Evolutionary conservation across 768 basidiomycete species (phyloP), one percentile per base, ranked within the genome.

Genomic region (Lentinula boryana): DNA sequence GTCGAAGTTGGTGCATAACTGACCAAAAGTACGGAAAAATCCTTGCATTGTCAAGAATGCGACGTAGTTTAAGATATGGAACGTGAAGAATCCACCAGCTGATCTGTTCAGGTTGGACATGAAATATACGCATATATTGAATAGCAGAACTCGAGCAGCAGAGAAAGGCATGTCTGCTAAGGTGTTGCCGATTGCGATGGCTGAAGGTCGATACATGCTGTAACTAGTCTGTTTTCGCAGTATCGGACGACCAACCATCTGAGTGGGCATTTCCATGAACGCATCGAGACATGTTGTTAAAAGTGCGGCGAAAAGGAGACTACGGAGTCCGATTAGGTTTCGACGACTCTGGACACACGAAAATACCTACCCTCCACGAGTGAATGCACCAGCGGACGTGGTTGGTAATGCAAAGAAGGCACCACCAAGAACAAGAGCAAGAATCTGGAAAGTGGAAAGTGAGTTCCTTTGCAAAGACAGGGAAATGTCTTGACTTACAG

Each of bases 191-290:
- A 89, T 69, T 1, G 85, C 81, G 32, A 85, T 74, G 1, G 87
- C 85, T 8, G 84, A 80, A 1, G 88, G 83, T 36, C 86, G 81
- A 65, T 89, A 89, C 69, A 89, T 77, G 65, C 84, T 79, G 65
- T 84, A 89, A 33, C 70, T 74, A 1, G 81, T 84, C 78, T 87
- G 88, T 69, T 88, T 89, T 56, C 83, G 78, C 53, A 88, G 72
- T 65, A 89, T 88, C 0, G 91, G 87, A 4, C 92, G 84, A 44
- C 92, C 91, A 51, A 87, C 64, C 89, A 94, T 91, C 73, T 91
- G 87, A 52, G 78, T 75, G 2, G 87, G 85, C 81, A 91, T 82
- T 80, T 88, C 91, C 50, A 83, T 80, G 65, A 90, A 91, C 0
- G 88, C 88, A 66, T 90, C 86, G 57, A 91, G 75, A 68, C 82